Evolutionary conservation across 371 early-diverging fungal species (phyloP), one percentile per base, ranked within the genome.

Genomic region (Mortierella polycephala): DNA sequence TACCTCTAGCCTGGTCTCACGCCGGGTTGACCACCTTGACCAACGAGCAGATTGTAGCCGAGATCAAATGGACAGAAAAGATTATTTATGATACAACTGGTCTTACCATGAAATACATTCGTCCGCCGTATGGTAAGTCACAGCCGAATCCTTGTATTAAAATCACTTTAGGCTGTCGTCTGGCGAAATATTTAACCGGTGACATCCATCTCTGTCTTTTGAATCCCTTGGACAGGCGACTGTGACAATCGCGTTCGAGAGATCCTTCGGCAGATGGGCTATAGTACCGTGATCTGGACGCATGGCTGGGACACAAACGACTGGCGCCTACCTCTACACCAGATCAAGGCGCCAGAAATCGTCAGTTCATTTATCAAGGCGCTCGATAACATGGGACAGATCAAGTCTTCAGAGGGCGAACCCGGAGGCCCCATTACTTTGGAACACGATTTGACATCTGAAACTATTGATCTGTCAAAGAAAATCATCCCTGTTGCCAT

Each of bases 11-110:
- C 23, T 93, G 91, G 92, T 69, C 85, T 47, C 95, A 95, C 64
- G 82, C 81, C 56, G 85, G 86, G 59, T 81, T 91, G 82, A 91
- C 92, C 20, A 86, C 92, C n/a, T 82, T 91, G 71, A 86, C 87
- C 49, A 92, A 91, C 72, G 83, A 86, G 18, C 86, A 91, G 73
- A 87, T 93, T 51, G 88, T 94, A 45, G 89, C 92, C 60, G 94
- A 94, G 73, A 69, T 92, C 52, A 84, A 86, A 63, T 93, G 89
- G 82, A 91, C 92, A 61, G 88, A 84, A 52, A 69, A 82, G 44
- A 87, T 87, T 58, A 90, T 94, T 71, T 83, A 88, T 54, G 86
- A 83, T 44, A 67, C 74, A 23, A 74, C 86, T 37, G 90, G 84
- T 30, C 42, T 80, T 41, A 83, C 81, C 30, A 70, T 76, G 64